These are phyloP conservation scores for Graphium sp. DNA, from an alignment of 2,329 filamentous ascomycete genomes.

Conservation along the genomic window DNA sequence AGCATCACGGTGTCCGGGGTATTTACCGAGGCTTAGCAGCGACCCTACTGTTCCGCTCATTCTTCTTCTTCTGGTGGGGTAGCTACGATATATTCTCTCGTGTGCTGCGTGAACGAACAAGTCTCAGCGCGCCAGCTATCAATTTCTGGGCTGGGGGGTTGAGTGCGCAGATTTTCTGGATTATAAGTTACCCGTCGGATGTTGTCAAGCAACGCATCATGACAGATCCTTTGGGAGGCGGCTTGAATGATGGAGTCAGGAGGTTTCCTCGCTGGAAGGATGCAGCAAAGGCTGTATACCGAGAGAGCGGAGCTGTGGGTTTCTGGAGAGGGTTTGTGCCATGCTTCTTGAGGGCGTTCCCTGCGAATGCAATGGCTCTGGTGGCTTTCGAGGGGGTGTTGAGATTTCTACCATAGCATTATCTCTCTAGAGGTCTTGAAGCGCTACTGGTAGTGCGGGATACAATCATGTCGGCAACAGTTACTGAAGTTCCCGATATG, in stretches of 20 bases:
- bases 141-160: constrained; percentile 97
- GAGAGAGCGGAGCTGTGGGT: constrained; percentile 58
- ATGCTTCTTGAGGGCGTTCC: constrained; percentile 86
- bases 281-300: constrained; percentile 61
- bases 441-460: too few relatives aligned
- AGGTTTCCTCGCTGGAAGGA: constrained; percentile 63
- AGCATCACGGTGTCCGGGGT: constrained; percentile 58
- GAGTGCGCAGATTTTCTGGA: constrained; percentile 88
- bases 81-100: constrained; percentile 75
- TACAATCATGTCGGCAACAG: too few relatives aligned
- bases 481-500: too few relatives aligned
- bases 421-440: too few relatives aligned
- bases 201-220: constrained; percentile 94
- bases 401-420: constrained; percentile 46
- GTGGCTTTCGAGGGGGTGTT: constrained; percentile 89
- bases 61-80: constrained; percentile 99
- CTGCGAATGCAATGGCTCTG: constrained; percentile 85
- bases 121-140: constrained; percentile 57
- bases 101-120: constrained; percentile 47
- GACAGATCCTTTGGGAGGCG: constrained; percentile 75
- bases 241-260: constrained; percentile 46
- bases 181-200: constrained; percentile 80
- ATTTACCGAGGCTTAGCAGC: constrained; percentile 75
- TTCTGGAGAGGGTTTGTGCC: constrained; percentile 92
- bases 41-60: constrained; percentile 75